These are phyloP conservation scores for Rhexocercosporidium sp. DNA, from an alignment of 2,329 filamentous ascomycete species.

Conservation along the genomic window DNA sequence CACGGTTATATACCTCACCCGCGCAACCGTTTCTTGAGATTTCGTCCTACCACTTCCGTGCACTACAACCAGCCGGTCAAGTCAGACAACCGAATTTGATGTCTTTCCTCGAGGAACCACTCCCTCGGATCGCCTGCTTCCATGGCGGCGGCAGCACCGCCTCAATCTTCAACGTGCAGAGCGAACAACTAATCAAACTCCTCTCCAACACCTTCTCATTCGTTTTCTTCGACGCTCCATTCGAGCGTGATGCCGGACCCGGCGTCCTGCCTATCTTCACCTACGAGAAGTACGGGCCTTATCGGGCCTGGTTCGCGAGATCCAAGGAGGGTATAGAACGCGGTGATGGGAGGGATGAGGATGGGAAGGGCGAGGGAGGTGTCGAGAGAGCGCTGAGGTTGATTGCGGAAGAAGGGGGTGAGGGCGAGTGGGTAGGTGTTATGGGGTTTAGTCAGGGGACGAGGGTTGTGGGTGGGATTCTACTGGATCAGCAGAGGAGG, in stretches of 20 bases:
- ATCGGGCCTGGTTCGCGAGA: constrained; percentile 31
- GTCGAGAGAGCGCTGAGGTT: constrained; percentile 31
- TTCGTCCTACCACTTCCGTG: not conserved
- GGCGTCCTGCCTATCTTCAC: constrained; percentile 31
- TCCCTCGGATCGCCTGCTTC: constrained; percentile 33
- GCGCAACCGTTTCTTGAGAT: not conserved
- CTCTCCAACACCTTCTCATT: constrained; percentile 21
- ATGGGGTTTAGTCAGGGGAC: constrained; percentile 38
- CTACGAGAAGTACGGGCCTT: constrained; percentile 29
- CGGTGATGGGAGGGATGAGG: constrained; percentile 22
- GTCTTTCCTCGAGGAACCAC: constrained; percentile 13
- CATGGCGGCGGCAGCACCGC: constrained; percentile 33
- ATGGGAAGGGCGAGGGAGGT: constrained; percentile 23
- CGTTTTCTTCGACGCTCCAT: constrained; percentile 30
- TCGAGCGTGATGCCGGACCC: constrained; percentile 28
- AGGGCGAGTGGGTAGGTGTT: constrained; percentile 31
- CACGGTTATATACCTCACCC: not conserved
- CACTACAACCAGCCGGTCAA: not conserved
- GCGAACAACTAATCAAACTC: constrained; percentile 19
- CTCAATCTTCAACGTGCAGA: constrained; percentile 29
- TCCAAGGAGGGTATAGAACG: constrained; percentile 11
- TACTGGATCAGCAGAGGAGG: constrained; percentile 33
- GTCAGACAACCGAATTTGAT: not conserved
- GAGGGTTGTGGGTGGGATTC: constrained; percentile 29
- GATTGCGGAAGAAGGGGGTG: constrained; percentile 22